Conservation (phyloP, 1,284 basidiomycete genomes). For the Porogramme epimiltina region DNA sequence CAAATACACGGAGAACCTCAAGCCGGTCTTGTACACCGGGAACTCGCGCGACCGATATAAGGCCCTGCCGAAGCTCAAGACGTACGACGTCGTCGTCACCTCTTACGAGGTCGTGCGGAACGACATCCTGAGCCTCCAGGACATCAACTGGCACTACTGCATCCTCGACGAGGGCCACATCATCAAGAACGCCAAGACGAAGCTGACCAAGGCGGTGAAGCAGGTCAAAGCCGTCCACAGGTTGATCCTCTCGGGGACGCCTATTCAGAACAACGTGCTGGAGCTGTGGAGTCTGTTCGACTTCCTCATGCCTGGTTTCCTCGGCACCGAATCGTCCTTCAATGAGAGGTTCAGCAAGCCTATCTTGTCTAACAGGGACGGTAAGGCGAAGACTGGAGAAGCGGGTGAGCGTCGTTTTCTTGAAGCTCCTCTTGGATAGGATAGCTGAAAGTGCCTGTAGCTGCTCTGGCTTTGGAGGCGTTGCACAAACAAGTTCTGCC, state of each 20-base stretch:
- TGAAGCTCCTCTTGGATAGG: neutral
- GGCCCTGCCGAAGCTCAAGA: constrained; percentile 65
- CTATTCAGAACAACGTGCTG: constrained; percentile 98
- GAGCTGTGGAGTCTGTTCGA: constrained; percentile 99
- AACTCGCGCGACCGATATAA: constrained; percentile 84
- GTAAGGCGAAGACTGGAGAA: constrained; percentile 94
- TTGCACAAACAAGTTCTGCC: constrained; percentile 99
- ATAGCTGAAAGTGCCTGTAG: constrained; percentile 41
- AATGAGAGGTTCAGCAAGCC: constrained; percentile 97
- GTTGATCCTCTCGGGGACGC: constrained; percentile 94
- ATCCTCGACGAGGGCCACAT: constrained; percentile 98
- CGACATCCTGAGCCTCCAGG: constrained; percentile 81
- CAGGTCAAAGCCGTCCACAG: constrained; percentile 89
- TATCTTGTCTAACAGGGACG: constrained; percentile 93
- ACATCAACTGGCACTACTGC: constrained; percentile 91
- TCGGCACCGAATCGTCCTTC: constrained; percentile 94
- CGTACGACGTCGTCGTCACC: constrained; percentile 90
- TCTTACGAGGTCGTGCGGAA: constrained; percentile 98
- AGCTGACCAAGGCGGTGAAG: constrained; percentile 97
- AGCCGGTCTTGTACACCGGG: constrained; percentile 89
- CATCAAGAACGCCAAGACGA: constrained; percentile 98
- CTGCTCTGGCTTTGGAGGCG: constrained; percentile 91
- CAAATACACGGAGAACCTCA: constrained; percentile 89
- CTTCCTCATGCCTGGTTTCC: constrained; percentile 98
- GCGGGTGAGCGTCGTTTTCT: constrained; percentile 61